Percentiles rank a stretch among this genome's conserved stretches.
phyloP scores from a whole-genome alignment of 306 rosid species.

The Castanospermum australe region DNA sequence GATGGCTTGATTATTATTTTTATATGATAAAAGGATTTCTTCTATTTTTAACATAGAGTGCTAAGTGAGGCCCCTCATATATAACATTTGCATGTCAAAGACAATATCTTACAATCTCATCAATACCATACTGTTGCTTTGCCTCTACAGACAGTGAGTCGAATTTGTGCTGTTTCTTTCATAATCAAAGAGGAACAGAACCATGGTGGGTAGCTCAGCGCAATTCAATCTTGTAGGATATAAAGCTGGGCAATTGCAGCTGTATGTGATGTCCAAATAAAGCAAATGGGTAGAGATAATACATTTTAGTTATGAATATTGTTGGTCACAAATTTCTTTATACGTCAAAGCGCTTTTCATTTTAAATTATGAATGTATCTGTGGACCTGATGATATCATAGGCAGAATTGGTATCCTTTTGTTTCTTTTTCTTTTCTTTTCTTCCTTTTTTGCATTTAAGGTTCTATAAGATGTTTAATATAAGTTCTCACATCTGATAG shows the following conservation, averaged over 20 bases:
- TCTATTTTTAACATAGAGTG: neutral
- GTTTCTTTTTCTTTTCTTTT: neutral
- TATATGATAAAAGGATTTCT: neutral
- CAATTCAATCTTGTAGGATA: neutral
- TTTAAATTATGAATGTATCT: neutral
- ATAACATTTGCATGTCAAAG: neutral
- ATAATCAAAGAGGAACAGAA: neutral
- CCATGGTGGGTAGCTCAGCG: neutral
- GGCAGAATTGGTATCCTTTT: neutral
- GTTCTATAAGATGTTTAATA: neutral
- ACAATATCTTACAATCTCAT: neutral
- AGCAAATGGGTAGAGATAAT: neutral
- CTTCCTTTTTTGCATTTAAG: neutral
- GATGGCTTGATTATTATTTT: neutral
- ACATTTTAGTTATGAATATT: neutral
- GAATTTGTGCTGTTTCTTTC: neutral
- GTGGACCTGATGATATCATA: neutral
- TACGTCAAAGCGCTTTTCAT: neutral
- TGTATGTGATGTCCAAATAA: neutral
- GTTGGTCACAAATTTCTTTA: neutral
- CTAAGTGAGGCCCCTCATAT: too few species aligned
- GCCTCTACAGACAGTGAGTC: neutral
- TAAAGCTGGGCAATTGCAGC: neutral
- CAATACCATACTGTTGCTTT: neutral
- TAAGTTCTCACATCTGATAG: neutral